Conservation (phyloP, 345 rosid genomes). For the Hirschfeldia incana region DNA sequence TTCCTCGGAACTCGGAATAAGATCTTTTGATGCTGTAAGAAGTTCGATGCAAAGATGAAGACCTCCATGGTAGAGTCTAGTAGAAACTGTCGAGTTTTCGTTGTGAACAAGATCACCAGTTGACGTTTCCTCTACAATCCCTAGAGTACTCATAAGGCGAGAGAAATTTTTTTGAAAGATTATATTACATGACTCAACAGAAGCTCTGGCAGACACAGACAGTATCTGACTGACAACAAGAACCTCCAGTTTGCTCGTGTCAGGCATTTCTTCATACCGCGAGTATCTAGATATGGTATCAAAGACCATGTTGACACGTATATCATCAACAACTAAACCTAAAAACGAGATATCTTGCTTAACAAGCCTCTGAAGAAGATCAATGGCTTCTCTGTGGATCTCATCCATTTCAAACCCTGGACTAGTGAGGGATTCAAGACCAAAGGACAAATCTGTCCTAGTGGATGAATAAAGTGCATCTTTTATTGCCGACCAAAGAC, state of each 20-base stretch:
- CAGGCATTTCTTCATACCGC: conserved; percentile 49
- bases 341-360: conserved; percentile 56
- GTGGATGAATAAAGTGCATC: conserved; percentile 57
- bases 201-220: conserved; percentile 65
- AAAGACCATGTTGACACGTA: conserved; percentile 53
- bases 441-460: conserved; percentile 43
- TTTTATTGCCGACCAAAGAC: conserved; percentile 74
- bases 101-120: conserved; percentile 37
- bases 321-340: conserved; percentile 57
- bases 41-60: conserved; percentile 68
- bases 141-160: conserved; percentile 57
- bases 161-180: conserved; percentile 57
- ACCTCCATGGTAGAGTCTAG: conserved; percentile 57
- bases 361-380: conserved; percentile 57
- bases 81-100: conserved; percentile 34
- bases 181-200: conserved; percentile 59
- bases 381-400: conserved; percentile 61
- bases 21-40: conserved; percentile 71
- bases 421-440: conserved; percentile 51
- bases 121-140: conserved; percentile 43
- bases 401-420: conserved; percentile 46
- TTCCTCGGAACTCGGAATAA: conserved; percentile 40
- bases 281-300: conserved; percentile 48
- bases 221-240: conserved; percentile 63
- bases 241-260: conserved; percentile 57